Conservation (phyloP, 2,329 filamentous ascomycete genomes). For the Pyrenochaeta sp. region DNA sequence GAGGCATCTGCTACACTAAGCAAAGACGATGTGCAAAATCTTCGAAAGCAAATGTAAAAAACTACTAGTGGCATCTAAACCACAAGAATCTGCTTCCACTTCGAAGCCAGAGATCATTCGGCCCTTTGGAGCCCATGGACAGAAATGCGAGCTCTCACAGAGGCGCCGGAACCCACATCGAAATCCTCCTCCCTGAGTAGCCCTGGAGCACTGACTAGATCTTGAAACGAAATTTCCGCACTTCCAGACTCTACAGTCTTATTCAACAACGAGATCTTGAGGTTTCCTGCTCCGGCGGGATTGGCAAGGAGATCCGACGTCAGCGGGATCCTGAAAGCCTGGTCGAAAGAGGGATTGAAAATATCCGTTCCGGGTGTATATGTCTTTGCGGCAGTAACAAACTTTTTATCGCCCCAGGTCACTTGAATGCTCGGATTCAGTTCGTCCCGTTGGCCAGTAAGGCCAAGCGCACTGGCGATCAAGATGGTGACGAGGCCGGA, state of each 20-base stretch:
- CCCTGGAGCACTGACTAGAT: constrained; percentile 32
- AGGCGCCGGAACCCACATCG: constrained; percentile 35
- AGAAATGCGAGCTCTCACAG: constrained; percentile 33
- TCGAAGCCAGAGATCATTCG: constrained; percentile 7
- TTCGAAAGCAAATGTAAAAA: no score
- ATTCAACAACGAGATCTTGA: constrained; percentile 39
- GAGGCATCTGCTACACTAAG: no score
- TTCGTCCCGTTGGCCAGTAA: constrained; percentile 54
- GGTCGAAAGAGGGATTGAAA: constrained; percentile 58
- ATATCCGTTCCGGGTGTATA: constrained; percentile 58
- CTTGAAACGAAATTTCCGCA: constrained; percentile 33
- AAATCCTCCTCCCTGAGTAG: constrained; percentile 27
- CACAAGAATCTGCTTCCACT: no score
- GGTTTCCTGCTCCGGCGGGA: constrained; percentile 10
- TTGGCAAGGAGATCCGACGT: constrained; percentile 40
- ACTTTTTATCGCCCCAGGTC: constrained; percentile 52
- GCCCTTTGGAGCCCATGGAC: constrained; percentile 31
- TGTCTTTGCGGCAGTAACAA: constrained; percentile 52
- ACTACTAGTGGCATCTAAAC: no score
- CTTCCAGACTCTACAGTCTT: constrained; percentile 33
- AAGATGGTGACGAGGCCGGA: constrained; percentile 55
- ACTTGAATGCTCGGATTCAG: constrained; percentile 57
- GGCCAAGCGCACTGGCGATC: constrained; percentile 51
- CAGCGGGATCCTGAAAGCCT: constrained; percentile 55
- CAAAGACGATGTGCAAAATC: no score